Percentiles rank a stretch among this genome's conserved stretches.
Evolutionary conservation across 1,284 basidiomycete genomes (phyloP).

Genomic region (Abortiporus biennis): DNA sequence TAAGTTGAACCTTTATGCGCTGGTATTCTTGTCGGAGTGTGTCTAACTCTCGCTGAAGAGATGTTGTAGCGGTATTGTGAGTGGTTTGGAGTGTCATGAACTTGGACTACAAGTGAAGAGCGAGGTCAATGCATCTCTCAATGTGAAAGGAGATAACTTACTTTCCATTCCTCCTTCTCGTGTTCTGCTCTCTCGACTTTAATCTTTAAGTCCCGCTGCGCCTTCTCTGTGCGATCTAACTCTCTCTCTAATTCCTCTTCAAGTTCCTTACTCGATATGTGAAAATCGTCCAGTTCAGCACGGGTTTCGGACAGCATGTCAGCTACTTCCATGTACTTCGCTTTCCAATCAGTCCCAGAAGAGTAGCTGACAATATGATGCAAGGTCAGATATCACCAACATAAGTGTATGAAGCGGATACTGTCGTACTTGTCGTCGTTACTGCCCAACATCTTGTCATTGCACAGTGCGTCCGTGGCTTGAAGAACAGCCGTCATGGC

Average conservation of each 20-base stretch:
- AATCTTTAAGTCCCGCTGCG: slow-evolving; percentile 75
- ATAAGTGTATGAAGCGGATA: slow-evolving; percentile 1
- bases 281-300: slow-evolving; percentile 87
- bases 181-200: slow-evolving; percentile 70
- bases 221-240: slow-evolving; percentile 80
- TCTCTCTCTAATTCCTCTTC: slow-evolving; percentile 92
- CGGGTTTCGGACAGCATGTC: slow-evolving; percentile 84
- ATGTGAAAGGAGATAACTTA: slow-evolving; percentile 25
- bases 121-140: neutral
- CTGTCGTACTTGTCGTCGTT: slow-evolving; percentile 56
- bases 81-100: slow-evolving; percentile 86
- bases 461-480: slow-evolving; percentile 48
- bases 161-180: slow-evolving; percentile 93
- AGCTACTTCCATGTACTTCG: slow-evolving; percentile 80
- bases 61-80: slow-evolving; percentile 83
- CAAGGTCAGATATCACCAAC: slow-evolving; percentile 9
- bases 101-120: slow-evolving; percentile 60
- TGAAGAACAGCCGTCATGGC: slow-evolving; percentile 63
- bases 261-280: slow-evolving; percentile 85
- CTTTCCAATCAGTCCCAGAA: slow-evolving; percentile 64
- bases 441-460: slow-evolving; percentile 50
- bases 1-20: slow-evolving; percentile 71
- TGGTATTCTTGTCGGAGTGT: slow-evolving; percentile 76
- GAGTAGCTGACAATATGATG: slow-evolving; percentile 33
- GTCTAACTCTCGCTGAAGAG: slow-evolving; percentile 87